These are phyloP conservation scores for Tylopilus balloui DNA, from an alignment of 768 basidiomycete species.

Conservation along the genomic window DNA sequence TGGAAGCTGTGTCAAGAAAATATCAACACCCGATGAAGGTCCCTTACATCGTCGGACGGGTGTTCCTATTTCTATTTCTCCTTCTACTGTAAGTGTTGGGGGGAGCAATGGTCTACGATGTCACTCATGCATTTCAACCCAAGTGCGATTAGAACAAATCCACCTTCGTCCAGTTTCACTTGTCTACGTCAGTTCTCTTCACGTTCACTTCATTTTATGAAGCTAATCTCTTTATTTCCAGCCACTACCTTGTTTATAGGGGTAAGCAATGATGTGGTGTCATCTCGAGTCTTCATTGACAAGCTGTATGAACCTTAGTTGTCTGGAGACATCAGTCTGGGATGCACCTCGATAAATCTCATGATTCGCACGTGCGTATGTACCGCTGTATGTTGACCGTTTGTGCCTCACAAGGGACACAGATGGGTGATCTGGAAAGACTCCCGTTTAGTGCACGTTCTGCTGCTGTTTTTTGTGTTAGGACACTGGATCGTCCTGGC, in stretches of 20 bases:
- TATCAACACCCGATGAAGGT: slow-evolving; percentile 11
- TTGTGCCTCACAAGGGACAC: neutral
- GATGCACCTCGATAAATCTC: slow-evolving; percentile 22
- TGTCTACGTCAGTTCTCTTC: slow-evolving; percentile 21
- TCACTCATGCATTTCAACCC: neutral
- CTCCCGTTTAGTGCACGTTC: slow-evolving; percentile 10
- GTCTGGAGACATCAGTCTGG: slow-evolving; percentile 12
- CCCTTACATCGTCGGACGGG: slow-evolving; percentile 24
- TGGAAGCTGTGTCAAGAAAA: neutral
- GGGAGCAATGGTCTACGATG: neutral
- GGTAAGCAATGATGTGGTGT: slow-evolving; percentile 10
- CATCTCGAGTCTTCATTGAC: neutral
- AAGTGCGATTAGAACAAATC: slow-evolving; percentile 5
- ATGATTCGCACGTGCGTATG: slow-evolving; percentile 28
- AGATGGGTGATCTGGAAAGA: slow-evolving; percentile 30
- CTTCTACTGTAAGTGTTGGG: slow-evolving; percentile 12
- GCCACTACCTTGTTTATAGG: slow-evolving; percentile 2
- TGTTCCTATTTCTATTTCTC: slow-evolving; percentile 14
- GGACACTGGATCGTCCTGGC: slow-evolving; percentile 25
- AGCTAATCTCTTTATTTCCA: slow-evolving; percentile 5
- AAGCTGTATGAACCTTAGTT: slow-evolving; percentile 4
- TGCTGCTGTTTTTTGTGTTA: slow-evolving; percentile 9
- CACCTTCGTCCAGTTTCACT: neutral
- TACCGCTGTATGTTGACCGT: neutral
- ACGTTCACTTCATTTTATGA: neutral